These are phyloP conservation scores for Myxozyma vanderwaltii DNA, from an alignment of 805 yeast genomes.

Conservation along the genomic window DNA sequence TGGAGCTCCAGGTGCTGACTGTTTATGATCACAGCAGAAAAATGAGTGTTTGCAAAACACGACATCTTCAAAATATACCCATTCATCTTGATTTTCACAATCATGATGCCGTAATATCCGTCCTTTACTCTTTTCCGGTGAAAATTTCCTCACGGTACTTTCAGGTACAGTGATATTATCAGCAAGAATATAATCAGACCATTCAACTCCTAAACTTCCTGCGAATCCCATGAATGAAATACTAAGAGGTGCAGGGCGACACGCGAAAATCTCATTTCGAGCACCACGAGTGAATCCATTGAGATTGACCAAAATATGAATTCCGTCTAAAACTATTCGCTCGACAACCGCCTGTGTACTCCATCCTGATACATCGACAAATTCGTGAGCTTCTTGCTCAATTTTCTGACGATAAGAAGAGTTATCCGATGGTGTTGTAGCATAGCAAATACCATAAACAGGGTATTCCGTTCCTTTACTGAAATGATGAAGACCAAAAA, in stretches of 20 bases:
- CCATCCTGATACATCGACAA: constrained; percentile 38
- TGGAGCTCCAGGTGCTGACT: constrained; percentile 38
- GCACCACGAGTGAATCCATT: constrained; percentile 44
- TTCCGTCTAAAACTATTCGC: constrained; percentile 38
- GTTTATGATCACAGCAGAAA: constrained; percentile 43
- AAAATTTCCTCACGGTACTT: constrained; percentile 5
- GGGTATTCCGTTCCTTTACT: constrained; percentile 16
- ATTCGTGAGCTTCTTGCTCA: constrained; percentile 36
- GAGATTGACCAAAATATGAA: constrained; percentile 42
- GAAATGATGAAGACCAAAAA: constrained; percentile 40
- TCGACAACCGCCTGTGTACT: constrained; percentile 37
- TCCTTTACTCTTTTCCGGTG: not conserved
- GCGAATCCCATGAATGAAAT: constrained; percentile 43
- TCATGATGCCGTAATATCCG: constrained; percentile 24
- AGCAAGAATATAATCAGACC: constrained; percentile 41
- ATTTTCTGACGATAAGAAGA: constrained; percentile 38
- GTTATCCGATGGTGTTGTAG: constrained; percentile 39
- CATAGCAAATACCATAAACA: constrained; percentile 39
- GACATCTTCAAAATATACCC: constrained; percentile 39
- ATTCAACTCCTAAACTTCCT: constrained; percentile 41
- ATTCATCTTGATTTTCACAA: constrained; percentile 13
- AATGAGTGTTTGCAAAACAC: constrained; percentile 40
- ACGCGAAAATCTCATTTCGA: constrained; percentile 42
- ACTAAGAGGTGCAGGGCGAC: constrained; percentile 42
- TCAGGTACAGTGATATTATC: constrained; percentile 36